Conservation (phyloP, 1,139 yeast species). For the Kluyveromyces marxianus region DNA sequence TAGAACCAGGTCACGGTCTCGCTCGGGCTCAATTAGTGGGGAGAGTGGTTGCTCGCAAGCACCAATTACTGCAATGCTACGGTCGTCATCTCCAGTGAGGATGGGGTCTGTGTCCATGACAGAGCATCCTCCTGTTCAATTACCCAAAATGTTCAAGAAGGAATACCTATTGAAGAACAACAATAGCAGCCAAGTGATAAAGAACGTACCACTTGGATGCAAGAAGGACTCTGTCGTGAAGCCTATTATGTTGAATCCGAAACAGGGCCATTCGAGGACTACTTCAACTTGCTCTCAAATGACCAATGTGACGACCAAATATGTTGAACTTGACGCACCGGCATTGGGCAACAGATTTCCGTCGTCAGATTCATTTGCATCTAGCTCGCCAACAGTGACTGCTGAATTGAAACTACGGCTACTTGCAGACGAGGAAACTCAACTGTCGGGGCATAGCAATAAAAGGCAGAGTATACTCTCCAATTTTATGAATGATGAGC, state of each 20-base stretch:
- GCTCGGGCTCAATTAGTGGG: slow-evolving; percentile 14
- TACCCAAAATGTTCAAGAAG: slow-evolving; percentile 4
- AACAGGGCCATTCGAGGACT: not conserved
- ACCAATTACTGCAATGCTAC: slow-evolving; percentile 3
- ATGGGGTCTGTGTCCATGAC: slow-evolving; percentile 3
- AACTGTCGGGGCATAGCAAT: not conserved
- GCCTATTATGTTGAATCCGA: too few species aligned
- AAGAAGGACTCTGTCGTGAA: not conserved
- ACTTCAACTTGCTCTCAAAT: slow-evolving; percentile 1
- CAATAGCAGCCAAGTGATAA: slow-evolving; percentile 3
- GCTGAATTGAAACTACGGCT: not conserved
- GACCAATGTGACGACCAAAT: not conserved
- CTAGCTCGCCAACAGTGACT: slow-evolving; percentile 2
- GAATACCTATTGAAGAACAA: slow-evolving; percentile 5
- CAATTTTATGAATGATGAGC: slow-evolving; percentile 5
- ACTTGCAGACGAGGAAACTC: not conserved
- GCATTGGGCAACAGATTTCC: not conserved
- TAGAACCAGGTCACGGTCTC: slow-evolving; percentile 11
- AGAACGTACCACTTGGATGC: not conserved
- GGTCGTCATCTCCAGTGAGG: slow-evolving; percentile 23
- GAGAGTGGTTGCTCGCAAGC: not conserved
- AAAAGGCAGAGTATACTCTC: slow-evolving; percentile 5
- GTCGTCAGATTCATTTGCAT: slow-evolving; percentile 4
- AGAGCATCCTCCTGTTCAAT: not conserved
- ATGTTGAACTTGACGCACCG: slow-evolving; percentile 2